Base-by-base conservation (phyloP, 2,329 filamentous ascomycete genomes). In the Passalora sequoiae region DNA sequence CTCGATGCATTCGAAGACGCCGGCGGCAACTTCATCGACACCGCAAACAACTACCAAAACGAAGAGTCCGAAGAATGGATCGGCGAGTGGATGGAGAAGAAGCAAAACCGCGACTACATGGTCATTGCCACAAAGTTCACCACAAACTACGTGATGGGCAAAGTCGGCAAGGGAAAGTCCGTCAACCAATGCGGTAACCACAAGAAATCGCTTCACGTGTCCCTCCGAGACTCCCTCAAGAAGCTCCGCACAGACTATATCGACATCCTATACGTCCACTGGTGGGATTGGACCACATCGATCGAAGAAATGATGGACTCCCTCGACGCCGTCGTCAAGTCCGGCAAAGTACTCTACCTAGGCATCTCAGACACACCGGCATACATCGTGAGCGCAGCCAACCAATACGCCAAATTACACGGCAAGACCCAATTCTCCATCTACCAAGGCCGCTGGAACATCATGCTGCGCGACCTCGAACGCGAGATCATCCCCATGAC, bases 161-260 rank as follows among this genome's bases (percentile, higher is more conserved):
- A 50, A 10, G 46, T 51, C 8, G 58, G 57, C 41, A 59, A 62
- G 44, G 81, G 81, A 2, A 83, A 82, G 55, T 73, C 76, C 13
- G 68, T 75, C 30, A 86, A 85, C 65, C 72, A 62, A 42, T 55
- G 48, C 12, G 82, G 82, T 3, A 85, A 84, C 56, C 73, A 77
- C 32, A 69, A 75, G 42, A 84, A 84, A 63, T 79, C 73, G 44
- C 59, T 86, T 28, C 71, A 73, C 31, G 77, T 66, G 68, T 80
- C 47, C 70, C 40, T 65, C 6, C 44, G 55, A 7, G 59, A 58
- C 33, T 57, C 51, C 4, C 40, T 64, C 46, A 59, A 60, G 46
- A 83, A 79, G 65, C 70, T 82, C 40, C 73, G 81, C 63, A 85
- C 82, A 0, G 72, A 77, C 40, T 88, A 86, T 58, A 78, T 87